Percentiles rank a stretch among this genome's conserved stretches.
These are phyloP conservation scores for Ganoderma meredithae DNA, from an alignment of 1,284 basidiomycete genomes.

Conservation along the genomic window DNA sequence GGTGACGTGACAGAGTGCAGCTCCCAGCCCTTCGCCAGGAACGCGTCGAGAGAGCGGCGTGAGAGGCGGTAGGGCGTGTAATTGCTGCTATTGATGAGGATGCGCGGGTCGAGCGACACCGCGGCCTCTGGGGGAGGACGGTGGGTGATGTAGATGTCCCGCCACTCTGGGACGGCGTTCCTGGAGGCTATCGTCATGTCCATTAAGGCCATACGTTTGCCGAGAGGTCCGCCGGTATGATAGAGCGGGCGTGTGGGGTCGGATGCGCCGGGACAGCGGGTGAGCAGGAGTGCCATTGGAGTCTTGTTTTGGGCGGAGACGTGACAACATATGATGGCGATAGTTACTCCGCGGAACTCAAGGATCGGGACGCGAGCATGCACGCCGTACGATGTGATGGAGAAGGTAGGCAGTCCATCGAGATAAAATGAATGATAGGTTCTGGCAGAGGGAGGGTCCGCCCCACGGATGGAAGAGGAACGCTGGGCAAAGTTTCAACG, in stretches of 20 bases:
- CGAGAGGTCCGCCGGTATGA: not conserved
- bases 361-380: slow-evolving; percentile 9
- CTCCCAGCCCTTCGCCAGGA: not conserved
- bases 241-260: slow-evolving; percentile 3
- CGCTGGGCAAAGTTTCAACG: not conserved
- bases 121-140: not conserved
- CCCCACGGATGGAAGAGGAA: not conserved
- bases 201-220: not conserved
- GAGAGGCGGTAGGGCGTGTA: slow-evolving; percentile 1
- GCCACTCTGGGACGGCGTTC: not conserved
- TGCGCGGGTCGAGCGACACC: not conserved
- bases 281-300: not conserved
- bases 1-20: not conserved
- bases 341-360: not conserved
- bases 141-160: slow-evolving; percentile 10
- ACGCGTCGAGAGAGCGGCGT: not conserved
- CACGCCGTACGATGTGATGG: slow-evolving; percentile 8
- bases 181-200: not conserved
- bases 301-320: not conserved
- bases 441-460: not conserved
- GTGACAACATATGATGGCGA: slow-evolving; percentile 1
- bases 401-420: slow-evolving; percentile 3
- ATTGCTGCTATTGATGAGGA: slow-evolving; percentile 6
- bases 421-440: not conserved
- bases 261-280: not conserved